Base-by-base conservation (phyloP, 306 rosid species). In the Inga leiocalycina region DNA sequence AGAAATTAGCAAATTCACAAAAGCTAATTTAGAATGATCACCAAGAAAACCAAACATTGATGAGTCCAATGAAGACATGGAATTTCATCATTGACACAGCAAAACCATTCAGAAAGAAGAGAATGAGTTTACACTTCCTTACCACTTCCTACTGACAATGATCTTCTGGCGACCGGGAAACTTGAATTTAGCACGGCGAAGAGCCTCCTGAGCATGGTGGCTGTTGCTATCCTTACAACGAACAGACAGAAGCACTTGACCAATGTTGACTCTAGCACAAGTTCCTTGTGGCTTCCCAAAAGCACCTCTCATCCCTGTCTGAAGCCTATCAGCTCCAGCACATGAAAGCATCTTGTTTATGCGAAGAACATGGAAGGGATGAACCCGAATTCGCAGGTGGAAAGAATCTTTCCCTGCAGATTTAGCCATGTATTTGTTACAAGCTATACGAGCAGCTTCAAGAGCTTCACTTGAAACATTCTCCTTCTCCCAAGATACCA, bases 261-360 rank as follows among this genome's bases (percentile, higher is more conserved):
- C 97, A 10, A 94, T 94, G 27, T 20, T 87, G 3, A 94, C 97
- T 84, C 98, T 85, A 0, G 98, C 97, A 27, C 97, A 94, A 13
- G 92, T 89, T 56, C 97, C 98, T 2, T 41, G 93, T 5, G 98
- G 97, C 52, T 94, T 94, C 30, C 98, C 93, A 56, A 94, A 94
- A 20, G 98, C 97, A 1, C 97, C 97, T 15, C 97, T 90, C 97
- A 94, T 94, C 0, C 98, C 98, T 0, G 96, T 94, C 85, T 94
- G 97, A 39, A 92, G 92, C 94, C 97, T 89, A 81, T 94, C 94
- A 2, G 97, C 98, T 2, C 98, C 97, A 32, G 98, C 98, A 59
- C 98, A 93, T 4, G 97, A 94, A 48, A 94, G 92, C 98, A 94
- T 94, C 91, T 94, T 94, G 80, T 94, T 93, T 75, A 94, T 94